Base-by-base conservation (phyloP, 2,329 filamentous ascomycete genomes). In the Hypoxylon sp. region DNA sequence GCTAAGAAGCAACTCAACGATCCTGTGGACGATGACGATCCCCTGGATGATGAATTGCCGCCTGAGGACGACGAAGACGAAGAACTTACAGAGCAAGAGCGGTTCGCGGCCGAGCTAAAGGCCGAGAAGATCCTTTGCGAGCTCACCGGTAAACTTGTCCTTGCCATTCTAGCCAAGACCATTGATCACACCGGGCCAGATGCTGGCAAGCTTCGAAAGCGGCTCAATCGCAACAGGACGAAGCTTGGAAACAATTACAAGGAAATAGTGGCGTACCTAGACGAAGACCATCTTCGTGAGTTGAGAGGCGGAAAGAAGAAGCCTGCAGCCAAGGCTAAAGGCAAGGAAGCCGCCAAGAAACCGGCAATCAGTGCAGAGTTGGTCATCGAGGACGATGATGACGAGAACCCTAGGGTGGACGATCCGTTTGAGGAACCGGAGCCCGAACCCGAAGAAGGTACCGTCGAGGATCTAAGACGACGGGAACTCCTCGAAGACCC, bases 111-210 rank as follows among this genome's bases (percentile, higher is more conserved):
- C 39, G 87, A 89, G 61, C 85, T 97, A 32, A 85, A 94, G 63
- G 89, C 93, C 0, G 96, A 98, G 78, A 91, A 95, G 75, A 88
- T 90, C 19, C 85, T 98, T 0, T 98, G 95, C 78, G 91, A 95
- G 73, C 83, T 97, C 25, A 90, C 94, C 0, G 91, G 89, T 67
- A 96, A 96, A 76, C 87, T 97, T 45, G 91, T 97, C 37, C 86
- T 97, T 43, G 91, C 90, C 11, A 89, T 97, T 21, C 83, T 91
- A 8, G 92, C 90, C 19, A 89, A 88, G 56, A 88, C 94, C 41
- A 83, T 97, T 53, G 93, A 96, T 74, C 81, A 83, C 43, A 83
- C 81, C 1, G 88, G 87, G 5, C 80, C 85, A 9, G 81, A 87
- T 29, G 85, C 85, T 7, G 89, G 88, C 29, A 88, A 87, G 74